These are phyloP conservation scores for Metarhizium robertsii DNA, from an alignment of 2,329 filamentous ascomycete genomes.

Conservation along the genomic window DNA sequence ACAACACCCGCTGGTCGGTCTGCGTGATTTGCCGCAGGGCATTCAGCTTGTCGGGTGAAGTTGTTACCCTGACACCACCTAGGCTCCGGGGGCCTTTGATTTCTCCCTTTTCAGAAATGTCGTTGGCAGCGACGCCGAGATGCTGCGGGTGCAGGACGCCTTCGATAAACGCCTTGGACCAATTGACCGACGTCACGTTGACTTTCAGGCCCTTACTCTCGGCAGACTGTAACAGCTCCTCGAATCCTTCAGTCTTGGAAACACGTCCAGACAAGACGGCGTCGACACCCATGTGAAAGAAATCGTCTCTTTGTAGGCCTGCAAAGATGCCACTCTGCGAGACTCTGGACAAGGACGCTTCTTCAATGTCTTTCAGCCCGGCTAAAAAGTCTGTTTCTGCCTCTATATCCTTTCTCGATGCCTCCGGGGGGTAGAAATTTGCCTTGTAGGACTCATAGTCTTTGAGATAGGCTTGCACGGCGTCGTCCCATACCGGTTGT, in stretches of 20 bases:
- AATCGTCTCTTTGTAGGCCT: slow-evolving; percentile 21
- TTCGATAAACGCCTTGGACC: slow-evolving; percentile 37
- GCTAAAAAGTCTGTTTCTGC: slow-evolving; percentile 35
- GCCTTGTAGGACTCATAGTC: slow-evolving; percentile 30
- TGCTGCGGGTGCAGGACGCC: slow-evolving; percentile 28
- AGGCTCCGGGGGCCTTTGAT: slow-evolving; percentile 31
- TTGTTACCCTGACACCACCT: slow-evolving; percentile 17
- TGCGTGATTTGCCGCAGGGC: slow-evolving; percentile 25
- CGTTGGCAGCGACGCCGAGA: slow-evolving; percentile 34
- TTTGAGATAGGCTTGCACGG: slow-evolving; percentile 35
- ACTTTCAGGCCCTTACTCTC: slow-evolving; percentile 25
- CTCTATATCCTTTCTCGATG: slow-evolving; percentile 22
- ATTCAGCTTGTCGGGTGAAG: slow-evolving; percentile 36
- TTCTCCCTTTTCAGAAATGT: slow-evolving; percentile 25
- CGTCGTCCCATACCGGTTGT: slow-evolving; percentile 30
- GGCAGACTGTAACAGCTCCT: slow-evolving; percentile 19
- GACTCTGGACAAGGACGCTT: slow-evolving; percentile 35
- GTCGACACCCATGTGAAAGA: slow-evolving; percentile 28
- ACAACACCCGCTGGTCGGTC: slow-evolving; percentile 25
- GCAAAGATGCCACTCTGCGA: slow-evolving; percentile 34
- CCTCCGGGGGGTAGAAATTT: slow-evolving; percentile 21
- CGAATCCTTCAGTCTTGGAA: slow-evolving; percentile 30
- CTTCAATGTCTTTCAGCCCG: slow-evolving; percentile 34
- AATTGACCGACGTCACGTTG: slow-evolving; percentile 41
- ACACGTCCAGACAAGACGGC: slow-evolving; percentile 25